Conservation (phyloP, 257 asterid genomes). For the Cinchona pubescens region DNA sequence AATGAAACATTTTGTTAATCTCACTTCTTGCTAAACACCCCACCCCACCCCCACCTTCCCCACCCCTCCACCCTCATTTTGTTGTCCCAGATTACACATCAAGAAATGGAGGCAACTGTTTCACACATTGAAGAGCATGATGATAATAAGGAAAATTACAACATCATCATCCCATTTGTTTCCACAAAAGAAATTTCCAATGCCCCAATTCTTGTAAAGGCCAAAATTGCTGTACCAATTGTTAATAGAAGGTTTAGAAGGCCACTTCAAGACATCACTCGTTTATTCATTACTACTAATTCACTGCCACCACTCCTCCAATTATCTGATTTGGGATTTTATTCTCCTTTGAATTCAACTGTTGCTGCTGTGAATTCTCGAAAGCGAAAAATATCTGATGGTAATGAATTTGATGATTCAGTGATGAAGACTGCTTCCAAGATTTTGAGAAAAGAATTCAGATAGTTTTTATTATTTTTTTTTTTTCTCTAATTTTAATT, state of each 20-base stretch:
- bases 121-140: conserved; percentile 19
- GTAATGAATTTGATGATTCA: conserved; percentile 10
- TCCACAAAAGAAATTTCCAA: conserved; percentile 13
- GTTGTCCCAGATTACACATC: neutral
- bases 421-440: conserved; percentile 24
- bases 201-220: conserved; percentile 5
- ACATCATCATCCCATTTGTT: conserved; percentile 20
- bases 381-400: conserved; percentile 30
- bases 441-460: conserved; percentile 36
- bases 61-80: no score
- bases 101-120: conserved; percentile 29
- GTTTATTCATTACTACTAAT: conserved; percentile 18
- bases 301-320: neutral
- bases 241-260: conserved; percentile 27
- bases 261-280: conserved; percentile 49
- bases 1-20: neutral
- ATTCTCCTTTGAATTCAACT: conserved; percentile 3
- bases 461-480: no score
- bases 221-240: neutral
- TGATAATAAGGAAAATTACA: conserved; percentile 50
- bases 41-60: neutral
- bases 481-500: no score
- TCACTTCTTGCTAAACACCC: neutral
- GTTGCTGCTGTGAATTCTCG: conserved; percentile 12
- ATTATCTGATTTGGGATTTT: neutral